A percentile compares a stretch with the other conserved stretches of the same genome.
Conservation (phyloP, 1,139 yeast genomes). For the Kluyveromyces sp. region DNA sequence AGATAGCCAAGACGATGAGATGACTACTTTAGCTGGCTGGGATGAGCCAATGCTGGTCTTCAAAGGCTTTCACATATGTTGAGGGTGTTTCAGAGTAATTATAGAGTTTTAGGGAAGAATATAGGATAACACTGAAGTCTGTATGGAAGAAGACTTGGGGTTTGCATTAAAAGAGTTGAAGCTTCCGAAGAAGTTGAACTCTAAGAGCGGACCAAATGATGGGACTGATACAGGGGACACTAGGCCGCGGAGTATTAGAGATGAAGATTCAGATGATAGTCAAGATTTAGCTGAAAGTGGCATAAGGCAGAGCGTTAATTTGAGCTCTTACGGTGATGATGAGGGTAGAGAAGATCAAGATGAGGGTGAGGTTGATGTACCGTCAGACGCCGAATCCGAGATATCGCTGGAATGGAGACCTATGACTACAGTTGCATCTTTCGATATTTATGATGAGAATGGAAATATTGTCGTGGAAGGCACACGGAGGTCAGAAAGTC, state of each 20-base stretch:
- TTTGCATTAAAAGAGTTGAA: constrained; percentile 23
- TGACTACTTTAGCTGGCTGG: no score
- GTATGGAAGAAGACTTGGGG: constrained; percentile 24
- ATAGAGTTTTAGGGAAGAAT: not conserved
- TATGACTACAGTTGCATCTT: constrained; percentile 55
- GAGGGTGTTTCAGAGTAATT: not conserved
- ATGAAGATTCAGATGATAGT: not conserved
- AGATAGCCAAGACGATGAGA: no score
- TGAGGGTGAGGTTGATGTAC: not conserved
- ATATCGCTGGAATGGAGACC: constrained; percentile 41
- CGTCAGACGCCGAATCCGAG: not conserved
- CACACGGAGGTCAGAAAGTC: constrained; percentile 14
- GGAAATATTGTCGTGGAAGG: constrained; percentile 41
- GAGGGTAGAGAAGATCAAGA: not conserved
- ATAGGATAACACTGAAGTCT: constrained; percentile 1
- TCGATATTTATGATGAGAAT: constrained; percentile 50
- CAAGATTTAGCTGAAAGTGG: not conserved
- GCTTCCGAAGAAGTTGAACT: constrained; percentile 12
- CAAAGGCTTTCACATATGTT: no score
- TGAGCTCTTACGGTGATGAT: not conserved
- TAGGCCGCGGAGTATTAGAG: not conserved
- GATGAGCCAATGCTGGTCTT: no score
- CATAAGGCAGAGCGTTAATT: not conserved
- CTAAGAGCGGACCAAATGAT: not conserved
- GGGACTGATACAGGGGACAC: not conserved